These are phyloP conservation scores for Myrica gale DNA, from an alignment of 306 rosid genomes.

Conservation along the genomic window DNA sequence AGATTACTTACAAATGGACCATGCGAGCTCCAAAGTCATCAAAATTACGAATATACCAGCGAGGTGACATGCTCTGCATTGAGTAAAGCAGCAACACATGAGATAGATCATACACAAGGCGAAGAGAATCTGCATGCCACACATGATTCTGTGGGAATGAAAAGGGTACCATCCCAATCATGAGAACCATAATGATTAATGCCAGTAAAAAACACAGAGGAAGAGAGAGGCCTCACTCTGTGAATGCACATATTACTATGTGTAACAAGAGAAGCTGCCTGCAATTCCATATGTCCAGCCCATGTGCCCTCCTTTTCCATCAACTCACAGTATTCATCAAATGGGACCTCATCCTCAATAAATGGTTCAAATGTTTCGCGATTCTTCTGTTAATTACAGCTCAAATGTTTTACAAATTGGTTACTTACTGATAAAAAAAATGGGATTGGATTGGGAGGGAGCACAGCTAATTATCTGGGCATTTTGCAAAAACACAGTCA, in stretches of 20 bases:
- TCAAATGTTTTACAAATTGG: slow-evolving; percentile 30
- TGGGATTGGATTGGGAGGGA: not conserved
- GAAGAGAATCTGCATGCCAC: not conserved
- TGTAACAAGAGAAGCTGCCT: slow-evolving; percentile 85
- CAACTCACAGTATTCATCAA: slow-evolving; percentile 66
- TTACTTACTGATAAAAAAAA: slow-evolving; percentile 25
- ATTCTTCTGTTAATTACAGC: slow-evolving; percentile 55
- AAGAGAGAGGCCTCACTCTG: slow-evolving; percentile 42
- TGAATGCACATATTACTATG: slow-evolving; percentile 77
- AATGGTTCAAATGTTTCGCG: slow-evolving; percentile 80
- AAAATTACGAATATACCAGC: slow-evolving; percentile 80
- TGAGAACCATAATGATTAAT: slow-evolving; percentile 17
- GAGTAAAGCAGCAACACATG: slow-evolving; percentile 23
- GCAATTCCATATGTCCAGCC: slow-evolving; percentile 92
- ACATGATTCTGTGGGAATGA: not conserved
- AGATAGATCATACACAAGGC: slow-evolving; percentile 18
- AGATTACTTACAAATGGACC: slow-evolving; percentile 73
- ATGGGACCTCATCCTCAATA: slow-evolving; percentile 85
- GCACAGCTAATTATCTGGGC: not conserved
- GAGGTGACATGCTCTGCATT: slow-evolving; percentile 75
- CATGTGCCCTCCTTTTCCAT: slow-evolving; percentile 85
- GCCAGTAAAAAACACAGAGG: slow-evolving; percentile 15
- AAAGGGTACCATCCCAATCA: not conserved
- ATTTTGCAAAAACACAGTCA: not conserved
- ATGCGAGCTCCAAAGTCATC: slow-evolving; percentile 51